Base-by-base conservation (phyloP, 1,284 basidiomycete species). In the Volvariella volvacea region DNA sequence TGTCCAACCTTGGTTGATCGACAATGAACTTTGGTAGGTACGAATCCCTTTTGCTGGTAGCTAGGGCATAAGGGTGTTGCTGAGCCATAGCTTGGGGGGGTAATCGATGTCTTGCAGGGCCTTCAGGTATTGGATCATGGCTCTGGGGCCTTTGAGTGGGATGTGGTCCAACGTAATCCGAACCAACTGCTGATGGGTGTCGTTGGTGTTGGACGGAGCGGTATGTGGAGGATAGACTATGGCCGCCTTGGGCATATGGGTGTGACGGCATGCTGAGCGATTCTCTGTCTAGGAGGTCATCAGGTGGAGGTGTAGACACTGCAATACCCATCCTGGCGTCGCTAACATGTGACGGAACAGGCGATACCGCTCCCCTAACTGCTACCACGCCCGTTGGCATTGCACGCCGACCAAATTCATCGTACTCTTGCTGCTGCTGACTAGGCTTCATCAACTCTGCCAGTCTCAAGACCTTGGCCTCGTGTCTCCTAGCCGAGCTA, bases 301-400 rank as follows among this genome's bases (percentile, higher is more conserved):
- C 56, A 2, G 66, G 61, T 0, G 73, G 71, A 2, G 83, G 75
- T 0, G 83, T 80, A 3, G 78, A 77, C 16, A 88, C 58, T 3
- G 85, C 86, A 44, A 88, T 76, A 2, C 84, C 85, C 6, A 85
- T 68, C 19, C 62, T 57, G 3, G 59, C 48, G 36, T 65, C 63
- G 37, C 55, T 64, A 7, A 53, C 45, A 6, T 45, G 51, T 14
- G 64, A 63, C 6, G 64, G 59, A 3, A 56, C 54, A 14, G 64
- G 63, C 7, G 56, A 64, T 7, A 15, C 19, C 6, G 25, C 12
- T 28, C 6, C 25, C 12, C 25, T 12, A 28, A 28, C 12, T 28
- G n/a, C 25, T 12, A 28, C 25, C 25, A n/a, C n/a, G n/a, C n/a
- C n/a, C n/a, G n/a, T n/a, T n/a, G n/a, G n/a, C n/a, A n/a, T n/a